These are phyloP conservation scores for Penicillium sp. DNA, from an alignment of 2,329 filamentous ascomycete species.

Conservation along the genomic window DNA sequence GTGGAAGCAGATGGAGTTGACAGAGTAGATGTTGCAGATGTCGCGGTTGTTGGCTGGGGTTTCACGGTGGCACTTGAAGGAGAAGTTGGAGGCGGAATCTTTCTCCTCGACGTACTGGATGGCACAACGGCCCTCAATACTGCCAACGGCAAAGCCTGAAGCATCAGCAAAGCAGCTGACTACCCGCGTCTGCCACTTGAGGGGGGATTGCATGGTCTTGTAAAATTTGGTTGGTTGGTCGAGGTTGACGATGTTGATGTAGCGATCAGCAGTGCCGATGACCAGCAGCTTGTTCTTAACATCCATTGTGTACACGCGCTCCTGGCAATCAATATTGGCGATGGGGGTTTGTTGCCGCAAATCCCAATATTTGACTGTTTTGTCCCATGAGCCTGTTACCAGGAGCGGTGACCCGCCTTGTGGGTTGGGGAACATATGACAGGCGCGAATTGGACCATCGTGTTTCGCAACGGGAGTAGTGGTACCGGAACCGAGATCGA, in stretches of 20 bases:
- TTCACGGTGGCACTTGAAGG: conserved; percentile 97
- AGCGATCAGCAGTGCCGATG: conserved; percentile 88
- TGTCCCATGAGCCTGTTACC: conserved; percentile 74
- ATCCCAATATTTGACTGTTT: conserved; percentile 60
- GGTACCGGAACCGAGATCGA: conserved; percentile 67
- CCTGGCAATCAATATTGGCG: conserved; percentile 48
- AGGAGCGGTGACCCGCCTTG: conserved; percentile 66
- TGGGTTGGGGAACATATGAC: conserved; percentile 73
- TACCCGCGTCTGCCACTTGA: conserved; percentile 97
- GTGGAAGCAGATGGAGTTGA: conserved; percentile 98
- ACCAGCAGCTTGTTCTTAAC: conserved; percentile 86
- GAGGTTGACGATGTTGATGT: conserved; percentile 93
- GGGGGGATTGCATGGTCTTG: conserved; percentile 91
- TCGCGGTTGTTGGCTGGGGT: conserved; percentile 63
- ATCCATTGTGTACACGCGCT: conserved; percentile 80
- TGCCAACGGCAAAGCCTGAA: conserved; percentile 89
- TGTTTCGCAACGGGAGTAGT: conserved; percentile 71
- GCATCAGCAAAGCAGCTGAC: conserved; percentile 94
- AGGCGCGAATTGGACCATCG: conserved; percentile 76
- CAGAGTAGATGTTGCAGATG: conserved; percentile 84
- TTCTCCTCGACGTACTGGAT: conserved; percentile 99
- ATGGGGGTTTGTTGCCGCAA: conserved; percentile 50
- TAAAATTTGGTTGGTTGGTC: conserved; percentile 86
- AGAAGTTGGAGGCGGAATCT: conserved; percentile 89
- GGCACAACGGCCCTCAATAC: conserved; percentile 93